These are phyloP conservation scores for Plasmodium relictum DNA, from an alignment of 169 alveolate species.

Conservation along the genomic window DNA sequence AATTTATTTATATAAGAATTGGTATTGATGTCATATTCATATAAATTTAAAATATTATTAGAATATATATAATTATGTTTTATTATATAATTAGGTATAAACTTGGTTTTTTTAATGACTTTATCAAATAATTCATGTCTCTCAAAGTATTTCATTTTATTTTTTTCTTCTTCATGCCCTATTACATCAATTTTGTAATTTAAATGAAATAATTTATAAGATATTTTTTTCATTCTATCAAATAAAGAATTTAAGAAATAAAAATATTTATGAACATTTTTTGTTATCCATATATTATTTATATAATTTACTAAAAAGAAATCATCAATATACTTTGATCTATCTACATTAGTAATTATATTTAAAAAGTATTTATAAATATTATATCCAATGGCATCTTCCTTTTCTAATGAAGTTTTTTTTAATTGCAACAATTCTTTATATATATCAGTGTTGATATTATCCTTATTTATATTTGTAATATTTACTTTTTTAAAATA, in stretches of 20 bases:
- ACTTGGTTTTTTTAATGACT: constrained; percentile 67
- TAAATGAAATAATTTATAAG: constrained; percentile 52
- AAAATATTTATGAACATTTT: constrained; percentile 75
- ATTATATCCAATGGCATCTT: constrained; percentile 62
- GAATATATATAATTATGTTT: constrained; percentile 71
- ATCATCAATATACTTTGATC: constrained; percentile 64
- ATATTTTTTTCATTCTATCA: constrained; percentile 73
- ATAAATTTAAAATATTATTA: constrained; percentile 50
- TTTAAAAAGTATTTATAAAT: constrained; percentile 67
- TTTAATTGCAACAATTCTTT: constrained; percentile 57
- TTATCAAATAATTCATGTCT: constrained; percentile 63
- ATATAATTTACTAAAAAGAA: constrained; percentile 69
- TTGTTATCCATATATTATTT: constrained; percentile 66
- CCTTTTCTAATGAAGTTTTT: constrained; percentile 38
- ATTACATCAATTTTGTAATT: constrained; percentile 69
- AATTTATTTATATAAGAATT: constrained; percentile 60
- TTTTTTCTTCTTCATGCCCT: constrained; percentile 56
- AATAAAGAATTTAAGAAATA: constrained; percentile 75
- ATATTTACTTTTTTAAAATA: constrained; percentile 77
- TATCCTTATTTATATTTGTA: constrained; percentile 70
- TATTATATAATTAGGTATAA: constrained; percentile 51
- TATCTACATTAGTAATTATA: constrained; percentile 70
- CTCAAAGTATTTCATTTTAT: constrained; percentile 75
- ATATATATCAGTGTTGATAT: constrained; percentile 71
- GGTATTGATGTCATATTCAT: constrained; percentile 59